Percentiles rank a stretch among this genome's conserved stretches.
Evolutionary conservation across 2,329 filamentous ascomycete species (phyloP).

Genomic region (Aschersonia sp.): DNA sequence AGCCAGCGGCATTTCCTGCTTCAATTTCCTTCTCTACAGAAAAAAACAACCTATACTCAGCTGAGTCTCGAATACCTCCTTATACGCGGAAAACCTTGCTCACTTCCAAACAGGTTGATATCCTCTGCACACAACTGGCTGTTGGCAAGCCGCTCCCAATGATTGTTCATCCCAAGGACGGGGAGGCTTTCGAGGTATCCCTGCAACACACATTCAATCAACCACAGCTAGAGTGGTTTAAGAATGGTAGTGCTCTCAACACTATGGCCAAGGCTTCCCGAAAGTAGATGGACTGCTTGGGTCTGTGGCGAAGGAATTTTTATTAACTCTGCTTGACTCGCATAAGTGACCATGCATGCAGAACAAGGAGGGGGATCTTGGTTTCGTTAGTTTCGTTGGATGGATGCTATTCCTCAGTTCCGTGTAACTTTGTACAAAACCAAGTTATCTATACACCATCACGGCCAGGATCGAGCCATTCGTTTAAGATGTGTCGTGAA

Average conservation of each 20-base stretch:
- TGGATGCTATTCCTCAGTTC: too few species aligned
- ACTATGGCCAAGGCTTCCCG: conserved; percentile 71
- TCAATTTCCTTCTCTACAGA: too few species aligned
- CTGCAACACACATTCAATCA: conserved; percentile 97
- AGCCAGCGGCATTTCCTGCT: conserved; percentile 6
- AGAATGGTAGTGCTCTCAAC: conserved; percentile 93
- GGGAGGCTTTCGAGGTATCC: conserved; percentile 64
- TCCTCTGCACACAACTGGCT: conserved; percentile 75
- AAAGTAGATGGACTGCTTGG: conserved; percentile 11
- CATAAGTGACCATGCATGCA: too few species aligned
- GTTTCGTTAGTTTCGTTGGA: too few species aligned
- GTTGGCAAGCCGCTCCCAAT: conserved; percentile 90
- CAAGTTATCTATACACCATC: too few species aligned
- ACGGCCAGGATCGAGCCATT: too few species aligned
- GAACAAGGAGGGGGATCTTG: too few species aligned
- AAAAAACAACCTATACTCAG: too few species aligned
- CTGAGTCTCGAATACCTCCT: neutral
- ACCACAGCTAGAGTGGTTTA: conserved; percentile 97
- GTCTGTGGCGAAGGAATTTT: too few species aligned
- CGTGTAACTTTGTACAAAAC: too few species aligned
- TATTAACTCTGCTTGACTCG: too few species aligned
- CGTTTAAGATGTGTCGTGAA: too few species aligned
- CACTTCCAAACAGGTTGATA: conserved; percentile 45
- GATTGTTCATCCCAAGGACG: conserved; percentile 81
- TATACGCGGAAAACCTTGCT: conserved; percentile 5